These are phyloP conservation scores for Puccinellia tenuiflora DNA, from an alignment of 176 grass and related monocot species.

Conservation along the genomic window DNA sequence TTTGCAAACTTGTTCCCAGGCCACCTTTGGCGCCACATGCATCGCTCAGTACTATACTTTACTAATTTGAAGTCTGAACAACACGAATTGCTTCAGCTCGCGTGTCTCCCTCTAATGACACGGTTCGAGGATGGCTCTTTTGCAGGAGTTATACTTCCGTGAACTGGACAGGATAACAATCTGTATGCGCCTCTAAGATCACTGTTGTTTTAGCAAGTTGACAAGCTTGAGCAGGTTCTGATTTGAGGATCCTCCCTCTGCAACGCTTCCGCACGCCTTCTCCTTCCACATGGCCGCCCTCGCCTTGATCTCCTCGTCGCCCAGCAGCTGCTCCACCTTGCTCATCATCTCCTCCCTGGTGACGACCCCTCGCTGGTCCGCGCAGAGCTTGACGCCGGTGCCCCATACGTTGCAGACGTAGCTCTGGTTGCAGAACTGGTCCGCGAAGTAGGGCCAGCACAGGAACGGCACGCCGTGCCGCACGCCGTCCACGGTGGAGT, in stretches of 20 bases:
- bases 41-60: background rate
- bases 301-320: conserved; percentile 31
- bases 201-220: conserved; percentile 32
- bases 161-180: background rate
- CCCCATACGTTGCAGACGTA: conserved; percentile 77
- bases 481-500: conserved; percentile 64
- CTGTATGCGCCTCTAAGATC: background rate
- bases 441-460: conserved; percentile 71
- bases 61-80: background rate
- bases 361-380: conserved; percentile 35
- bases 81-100: background rate
- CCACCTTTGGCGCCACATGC: too few relatives aligned
- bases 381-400: conserved; percentile 44
- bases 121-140: background rate
- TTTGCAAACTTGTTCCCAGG: too few relatives aligned
- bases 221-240: conserved; percentile 49
- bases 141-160: too few relatives aligned
- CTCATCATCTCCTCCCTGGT: conserved; percentile 32
- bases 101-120: background rate
- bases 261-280: conserved; percentile 22
- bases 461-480: conserved; percentile 59
- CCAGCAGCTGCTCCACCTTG: conserved; percentile 32
- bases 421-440: conserved; percentile 66
- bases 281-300: conserved; percentile 39
- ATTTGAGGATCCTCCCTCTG: conserved; percentile 44